These are phyloP conservation scores for Ciborinia camelliae DNA, from an alignment of 2,329 filamentous ascomycete genomes.

Conservation along the genomic window DNA sequence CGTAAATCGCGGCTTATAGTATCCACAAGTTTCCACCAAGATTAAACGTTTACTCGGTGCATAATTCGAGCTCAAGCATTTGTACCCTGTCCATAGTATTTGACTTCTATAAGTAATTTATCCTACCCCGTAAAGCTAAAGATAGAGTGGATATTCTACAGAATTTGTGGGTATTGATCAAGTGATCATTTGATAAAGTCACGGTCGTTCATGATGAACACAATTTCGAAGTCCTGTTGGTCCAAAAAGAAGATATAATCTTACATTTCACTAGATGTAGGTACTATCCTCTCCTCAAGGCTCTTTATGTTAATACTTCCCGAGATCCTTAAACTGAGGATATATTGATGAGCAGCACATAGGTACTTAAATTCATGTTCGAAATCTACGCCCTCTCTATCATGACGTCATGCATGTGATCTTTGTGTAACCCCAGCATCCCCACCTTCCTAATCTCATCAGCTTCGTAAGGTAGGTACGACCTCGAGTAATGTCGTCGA, in stretches of 20 bases:
- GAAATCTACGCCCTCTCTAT: not conserved
- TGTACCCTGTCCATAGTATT: no score
- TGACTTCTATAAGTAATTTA: no score
- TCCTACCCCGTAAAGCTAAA: no score
- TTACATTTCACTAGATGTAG: not conserved
- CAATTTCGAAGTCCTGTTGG: not conserved
- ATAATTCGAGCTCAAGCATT: no score
- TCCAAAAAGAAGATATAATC: not conserved
- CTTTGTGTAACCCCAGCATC: not conserved
- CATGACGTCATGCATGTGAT: not conserved
- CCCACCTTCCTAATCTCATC: not conserved
- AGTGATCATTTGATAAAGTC: not conserved
- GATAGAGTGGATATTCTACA: no score
- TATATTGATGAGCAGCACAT: not conserved
- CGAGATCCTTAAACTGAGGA: not conserved
- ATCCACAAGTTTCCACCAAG: constrained; percentile 58
- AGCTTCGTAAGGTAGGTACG: not conserved
- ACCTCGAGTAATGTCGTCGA: not conserved
- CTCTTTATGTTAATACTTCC: no score
- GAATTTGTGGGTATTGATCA: no score
- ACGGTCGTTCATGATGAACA: not conserved
- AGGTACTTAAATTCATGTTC: not conserved
- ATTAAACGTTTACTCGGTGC: constrained; percentile 52
- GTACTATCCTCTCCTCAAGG: no score
- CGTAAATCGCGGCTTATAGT: constrained; percentile 34